Evolutionary conservation across 345 rosid genomes (phyloP).

Genomic region (Ceriops zippeliana): DNA sequence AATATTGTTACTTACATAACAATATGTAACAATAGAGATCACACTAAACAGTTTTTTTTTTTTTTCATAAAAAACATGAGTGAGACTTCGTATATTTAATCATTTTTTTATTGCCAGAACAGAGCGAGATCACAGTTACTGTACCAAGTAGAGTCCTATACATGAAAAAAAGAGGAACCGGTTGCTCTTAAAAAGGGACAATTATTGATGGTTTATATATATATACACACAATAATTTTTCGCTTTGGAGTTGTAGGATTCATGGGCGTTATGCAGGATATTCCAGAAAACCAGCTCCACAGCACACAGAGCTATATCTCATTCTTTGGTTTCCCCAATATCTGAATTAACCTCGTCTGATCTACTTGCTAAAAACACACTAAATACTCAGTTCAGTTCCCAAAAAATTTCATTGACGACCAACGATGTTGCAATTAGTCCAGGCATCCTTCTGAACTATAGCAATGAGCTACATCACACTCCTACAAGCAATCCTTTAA

Average conservation of each 20-base stretch:
- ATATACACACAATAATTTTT: not conserved
- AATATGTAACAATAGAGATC: too few relatives aligned
- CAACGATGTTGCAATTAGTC: slow-evolving; percentile 7
- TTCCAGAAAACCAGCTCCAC: slow-evolving; percentile 80
- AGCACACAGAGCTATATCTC: slow-evolving; percentile 66
- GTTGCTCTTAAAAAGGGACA: too few relatives aligned
- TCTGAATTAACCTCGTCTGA: slow-evolving; percentile 36
- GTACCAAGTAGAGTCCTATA: too few relatives aligned
- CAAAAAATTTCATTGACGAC: slow-evolving; percentile 25
- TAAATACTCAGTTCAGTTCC: slow-evolving; percentile 28
- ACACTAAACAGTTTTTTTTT: too few relatives aligned
- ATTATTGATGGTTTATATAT: too few relatives aligned
- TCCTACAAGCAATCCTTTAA: slow-evolving; percentile 28
- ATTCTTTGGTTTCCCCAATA: slow-evolving; percentile 62
- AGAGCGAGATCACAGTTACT: too few relatives aligned
- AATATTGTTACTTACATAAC: too few relatives aligned
- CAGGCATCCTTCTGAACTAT: slow-evolving; percentile 28
- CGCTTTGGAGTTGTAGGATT: slow-evolving; percentile 43
- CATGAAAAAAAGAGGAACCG: too few relatives aligned
- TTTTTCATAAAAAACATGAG: too few relatives aligned
- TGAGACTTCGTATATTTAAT: too few relatives aligned
- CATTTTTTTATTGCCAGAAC: too few relatives aligned
- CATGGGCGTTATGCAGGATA: slow-evolving; percentile 94
- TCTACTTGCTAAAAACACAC: slow-evolving; percentile 23
- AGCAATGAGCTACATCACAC: slow-evolving; percentile 26